Percentiles rank a stretch among this genome's conserved stretches.
Conservation (phyloP, 2,329 filamentous ascomycete genomes). For the Botrytis porri region DNA sequence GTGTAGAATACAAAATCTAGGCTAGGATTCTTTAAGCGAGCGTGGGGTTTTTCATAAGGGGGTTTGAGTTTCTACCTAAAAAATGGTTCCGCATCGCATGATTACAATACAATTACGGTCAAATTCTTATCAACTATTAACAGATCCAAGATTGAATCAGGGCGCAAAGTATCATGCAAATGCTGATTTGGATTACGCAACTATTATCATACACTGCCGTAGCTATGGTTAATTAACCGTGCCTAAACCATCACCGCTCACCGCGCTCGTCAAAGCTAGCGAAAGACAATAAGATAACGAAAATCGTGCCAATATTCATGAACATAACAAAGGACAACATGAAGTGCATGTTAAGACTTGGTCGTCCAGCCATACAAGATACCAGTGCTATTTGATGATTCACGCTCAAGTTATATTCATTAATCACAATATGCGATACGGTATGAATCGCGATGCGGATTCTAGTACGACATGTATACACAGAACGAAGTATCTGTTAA, state of each 20-base stretch:
- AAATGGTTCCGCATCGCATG: background rate
- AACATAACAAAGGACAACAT: accelerated
- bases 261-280: background rate
- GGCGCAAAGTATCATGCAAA: background rate
- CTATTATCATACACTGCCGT: background rate
- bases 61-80: accelerated
- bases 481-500: background rate
- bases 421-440: background rate
- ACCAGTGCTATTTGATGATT: background rate
- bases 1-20: background rate
- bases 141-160: too few relatives aligned
- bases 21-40: background rate
- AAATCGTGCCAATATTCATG: background rate
- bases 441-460: background rate
- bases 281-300: too few relatives aligned
- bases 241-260: background rate
- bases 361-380: background rate
- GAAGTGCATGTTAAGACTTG: background rate
- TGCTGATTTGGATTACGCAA: background rate
- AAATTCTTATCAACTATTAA: accelerated
- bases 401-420: background rate
- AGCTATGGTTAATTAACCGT: background rate
- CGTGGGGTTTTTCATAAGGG: background rate
- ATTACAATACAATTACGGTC: background rate
- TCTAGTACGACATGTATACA: background rate